Conservation (phyloP, 164 flowering plant genomes). For the Tetrastigma voinierianum region DNA sequence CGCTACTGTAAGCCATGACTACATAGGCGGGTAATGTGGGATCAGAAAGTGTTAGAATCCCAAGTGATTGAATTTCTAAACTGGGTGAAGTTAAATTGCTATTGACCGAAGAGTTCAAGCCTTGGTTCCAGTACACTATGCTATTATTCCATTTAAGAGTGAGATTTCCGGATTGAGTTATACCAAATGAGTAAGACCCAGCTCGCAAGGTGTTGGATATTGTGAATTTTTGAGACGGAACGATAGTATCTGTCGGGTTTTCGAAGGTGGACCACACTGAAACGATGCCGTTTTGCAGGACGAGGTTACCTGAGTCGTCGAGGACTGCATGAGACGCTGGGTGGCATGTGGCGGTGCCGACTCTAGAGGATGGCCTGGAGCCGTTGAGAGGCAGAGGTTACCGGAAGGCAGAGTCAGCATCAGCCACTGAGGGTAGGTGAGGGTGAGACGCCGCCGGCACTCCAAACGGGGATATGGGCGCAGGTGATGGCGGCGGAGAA, state of each 20-base stretch:
- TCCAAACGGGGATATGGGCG: not conserved
- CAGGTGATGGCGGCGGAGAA: constrained; percentile 22
- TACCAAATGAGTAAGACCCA: constrained; percentile 32
- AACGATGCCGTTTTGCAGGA: constrained; percentile 9
- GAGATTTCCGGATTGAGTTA: constrained; percentile 26
- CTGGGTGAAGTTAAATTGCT: not conserved
- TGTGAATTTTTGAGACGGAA: constrained; percentile 32
- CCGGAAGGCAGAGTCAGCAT: constrained; percentile 20
- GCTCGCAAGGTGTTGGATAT: constrained; percentile 13
- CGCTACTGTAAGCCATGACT: constrained; percentile 3
- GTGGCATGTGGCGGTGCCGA: constrained; percentile 19
- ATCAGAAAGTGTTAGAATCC: constrained; percentile 3
- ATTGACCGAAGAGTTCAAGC: constrained; percentile 25
- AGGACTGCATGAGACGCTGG: constrained; percentile 29
- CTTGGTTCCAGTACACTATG: constrained; percentile 28
- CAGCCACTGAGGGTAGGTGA: constrained; percentile 31
- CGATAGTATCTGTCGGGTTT: constrained; percentile 38
- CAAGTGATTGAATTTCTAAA: not conserved
- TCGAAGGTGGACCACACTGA: constrained; percentile 35
- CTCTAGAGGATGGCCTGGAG: constrained; percentile 25
- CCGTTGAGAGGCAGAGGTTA: constrained; percentile 36
- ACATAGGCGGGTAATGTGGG: not conserved
- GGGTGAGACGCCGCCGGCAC: constrained; percentile 11
- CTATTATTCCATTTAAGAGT: constrained; percentile 30
- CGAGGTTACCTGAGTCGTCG: constrained; percentile 28